Base-by-base conservation (phyloP, 2,329 filamentous ascomycete species). In the Pyrenophora seminiperda region DNA sequence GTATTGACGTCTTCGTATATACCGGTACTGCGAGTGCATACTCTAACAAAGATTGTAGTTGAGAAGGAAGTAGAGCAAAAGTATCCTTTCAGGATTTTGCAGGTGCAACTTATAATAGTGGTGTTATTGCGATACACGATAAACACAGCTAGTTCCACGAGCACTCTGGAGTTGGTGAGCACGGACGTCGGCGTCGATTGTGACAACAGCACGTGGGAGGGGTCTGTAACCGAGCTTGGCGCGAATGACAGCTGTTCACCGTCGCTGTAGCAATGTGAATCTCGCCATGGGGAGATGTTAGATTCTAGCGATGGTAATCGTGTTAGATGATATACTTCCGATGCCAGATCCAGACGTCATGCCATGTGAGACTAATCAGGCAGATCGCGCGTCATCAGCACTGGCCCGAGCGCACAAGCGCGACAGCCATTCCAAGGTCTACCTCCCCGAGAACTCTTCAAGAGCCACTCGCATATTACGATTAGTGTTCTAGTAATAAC, bases 1-100 rank as follows among this genome's bases (percentile, higher is more conserved):
- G 43, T 65, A 54, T 32, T 65, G 64, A 50, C 55, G 59, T 58
- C 43, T 61, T 59, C 42, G 53, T 50, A 44, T 55, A 20, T 41
- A 51, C 44, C 22, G 41, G 46, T 50, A 53, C 34, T 47, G 54
- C 50, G 50, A 53, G 57, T 50, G 62, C 68, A 70, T 71, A 54
- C 60, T 71, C 66, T 49, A 45, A 20, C 47, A 43, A 41, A 29
- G 24, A 33, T 13, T 15, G n/a, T 40, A 34, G 29, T 31, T n/a
- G 24, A 15, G 10, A 24, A 27, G 14, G 14, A 4, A 9, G 43
- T 39, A 39, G 33, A 38, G 42, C 41, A 20, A 30, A 6, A 15
- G 24, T 30, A 14, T 27, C 17, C 24, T 33, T 5, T 24, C 10
- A 5, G 7, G 34, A 20, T 5, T 4, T 42, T 34, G 34, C 17